A percentile compares a stretch with the other conserved stretches of the same genome.
Evolutionary conservation across 768 basidiomycete genomes (phyloP).

Genomic region (Kwoniella sp.): DNA sequence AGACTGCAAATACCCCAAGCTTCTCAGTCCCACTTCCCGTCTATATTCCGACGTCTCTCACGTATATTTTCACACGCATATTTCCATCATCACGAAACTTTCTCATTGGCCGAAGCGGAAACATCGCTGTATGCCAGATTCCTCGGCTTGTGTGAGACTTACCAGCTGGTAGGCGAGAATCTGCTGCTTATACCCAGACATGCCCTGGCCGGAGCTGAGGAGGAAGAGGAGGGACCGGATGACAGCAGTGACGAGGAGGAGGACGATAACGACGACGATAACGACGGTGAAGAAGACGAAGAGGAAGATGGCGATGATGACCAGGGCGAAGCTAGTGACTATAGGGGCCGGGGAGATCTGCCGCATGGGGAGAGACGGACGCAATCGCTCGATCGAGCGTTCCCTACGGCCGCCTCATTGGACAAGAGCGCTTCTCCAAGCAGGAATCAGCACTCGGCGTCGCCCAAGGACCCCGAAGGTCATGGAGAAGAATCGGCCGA

Average conservation of each 20-base stretch:
- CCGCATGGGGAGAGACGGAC: conserved; percentile 11
- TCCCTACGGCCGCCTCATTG: conserved; percentile 4
- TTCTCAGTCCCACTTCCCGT: conserved; percentile 82
- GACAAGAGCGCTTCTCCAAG: too few relatives aligned
- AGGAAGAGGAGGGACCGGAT: conserved; percentile 28
- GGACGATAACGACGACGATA: conserved; percentile 18
- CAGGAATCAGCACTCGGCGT: not conserved
- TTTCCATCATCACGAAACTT: conserved; percentile 87
- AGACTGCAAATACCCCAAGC: conserved; percentile 76
- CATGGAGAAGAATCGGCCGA: too few relatives aligned
- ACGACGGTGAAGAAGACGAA: conserved; percentile 16
- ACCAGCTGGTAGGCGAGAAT: conserved; percentile 73
- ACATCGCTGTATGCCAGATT: conserved; percentile 86
- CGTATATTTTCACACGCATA: conserved; percentile 96
- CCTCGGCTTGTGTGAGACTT: conserved; percentile 72
- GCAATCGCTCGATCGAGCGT: conserved; percentile 24
- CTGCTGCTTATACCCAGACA: conserved; percentile 60
- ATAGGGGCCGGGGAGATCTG: conserved; percentile 1
- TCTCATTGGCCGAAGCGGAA: conserved; percentile 65
- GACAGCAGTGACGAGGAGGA: conserved; percentile 17
- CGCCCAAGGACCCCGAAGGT: too few relatives aligned
- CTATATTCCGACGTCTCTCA: conserved; percentile 82
- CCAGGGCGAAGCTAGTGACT: conserved; percentile 8
- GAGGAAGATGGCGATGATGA: conserved; percentile 15
- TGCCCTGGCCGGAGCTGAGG: conserved; percentile 11